Conservation (phyloP, 78 protist species). For the Dictyostelium citrinum region DNA sequence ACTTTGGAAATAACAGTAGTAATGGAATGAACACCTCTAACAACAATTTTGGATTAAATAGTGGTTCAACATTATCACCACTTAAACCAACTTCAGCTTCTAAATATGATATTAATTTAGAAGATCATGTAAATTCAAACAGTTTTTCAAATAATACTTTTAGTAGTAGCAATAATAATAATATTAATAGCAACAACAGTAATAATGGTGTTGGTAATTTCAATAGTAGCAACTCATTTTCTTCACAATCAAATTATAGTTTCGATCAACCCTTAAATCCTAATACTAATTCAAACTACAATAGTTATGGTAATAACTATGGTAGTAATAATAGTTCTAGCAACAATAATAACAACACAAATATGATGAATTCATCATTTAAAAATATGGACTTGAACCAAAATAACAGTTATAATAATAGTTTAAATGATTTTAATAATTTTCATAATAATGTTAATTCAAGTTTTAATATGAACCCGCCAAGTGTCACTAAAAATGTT, state of each 20-base stretch:
- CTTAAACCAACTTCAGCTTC: not conserved
- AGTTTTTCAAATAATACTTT: not conserved
- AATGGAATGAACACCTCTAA: not conserved
- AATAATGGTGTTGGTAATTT: not conserved
- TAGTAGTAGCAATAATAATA: not conserved
- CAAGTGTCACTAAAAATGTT: not conserved
- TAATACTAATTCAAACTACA: not conserved
- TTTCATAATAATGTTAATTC: not conserved
- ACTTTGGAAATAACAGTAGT: not conserved
- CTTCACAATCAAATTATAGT: not conserved
- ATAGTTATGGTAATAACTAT: not conserved
- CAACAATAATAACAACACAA: not conserved
- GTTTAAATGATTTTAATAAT: not conserved
- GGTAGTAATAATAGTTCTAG: not conserved
- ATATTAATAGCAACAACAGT: not conserved
- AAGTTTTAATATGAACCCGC: not conserved
- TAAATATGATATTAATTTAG: not conserved
- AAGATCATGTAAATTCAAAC: not conserved
- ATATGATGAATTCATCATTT: not conserved
- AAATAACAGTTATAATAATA: constrained; percentile 1
- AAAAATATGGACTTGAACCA: not conserved
- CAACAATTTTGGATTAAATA: not conserved
- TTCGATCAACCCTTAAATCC: constrained; percentile 2
- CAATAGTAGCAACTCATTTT: not conserved
- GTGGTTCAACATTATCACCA: not conserved